Conservation (phyloP, 805 yeast species). For the Zygosaccharomyces bisporus region DNA sequence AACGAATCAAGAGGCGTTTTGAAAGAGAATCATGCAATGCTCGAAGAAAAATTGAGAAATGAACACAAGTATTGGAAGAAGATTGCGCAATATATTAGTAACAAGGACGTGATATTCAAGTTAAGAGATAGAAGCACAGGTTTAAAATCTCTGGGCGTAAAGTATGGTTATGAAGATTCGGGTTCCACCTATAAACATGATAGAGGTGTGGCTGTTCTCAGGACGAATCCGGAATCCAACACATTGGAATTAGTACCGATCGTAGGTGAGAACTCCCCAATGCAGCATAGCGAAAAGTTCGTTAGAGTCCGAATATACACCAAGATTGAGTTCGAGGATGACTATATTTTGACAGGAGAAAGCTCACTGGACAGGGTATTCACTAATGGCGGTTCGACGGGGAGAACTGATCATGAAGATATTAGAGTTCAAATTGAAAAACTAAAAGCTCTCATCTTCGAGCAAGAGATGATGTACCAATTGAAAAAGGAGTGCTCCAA, state of each 20-base stretch:
- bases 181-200: constrained; percentile 71
- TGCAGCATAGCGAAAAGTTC: constrained; percentile 42
- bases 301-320: constrained; percentile 58
- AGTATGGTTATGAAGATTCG: constrained; percentile 87
- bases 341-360: constrained; percentile 56
- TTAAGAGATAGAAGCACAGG: constrained; percentile 53
- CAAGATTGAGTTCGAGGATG: constrained; percentile 49
- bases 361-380: constrained; percentile 35
- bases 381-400: constrained; percentile 9
- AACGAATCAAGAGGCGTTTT: constrained; percentile 52
- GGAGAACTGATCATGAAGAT: constrained; percentile 28
- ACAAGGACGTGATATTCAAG: constrained; percentile 48
- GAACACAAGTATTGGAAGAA: constrained; percentile 62
- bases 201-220: constrained; percentile 70
- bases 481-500: constrained; percentile 70
- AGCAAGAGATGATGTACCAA: constrained; percentile 81
- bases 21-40: constrained; percentile 46
- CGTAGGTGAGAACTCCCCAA: constrained; percentile 8
- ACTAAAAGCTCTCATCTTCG: constrained; percentile 76
- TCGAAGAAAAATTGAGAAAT: constrained; percentile 51
- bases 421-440: constrained; percentile 56
- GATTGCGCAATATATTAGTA: constrained; percentile 29
- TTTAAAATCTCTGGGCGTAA: constrained; percentile 63
- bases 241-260: constrained; percentile 43
- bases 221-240: constrained; percentile 40